phyloP scores from a whole-genome alignment of 495 filamentous ascomycete species.

The Trichoderma reesei region DNA sequence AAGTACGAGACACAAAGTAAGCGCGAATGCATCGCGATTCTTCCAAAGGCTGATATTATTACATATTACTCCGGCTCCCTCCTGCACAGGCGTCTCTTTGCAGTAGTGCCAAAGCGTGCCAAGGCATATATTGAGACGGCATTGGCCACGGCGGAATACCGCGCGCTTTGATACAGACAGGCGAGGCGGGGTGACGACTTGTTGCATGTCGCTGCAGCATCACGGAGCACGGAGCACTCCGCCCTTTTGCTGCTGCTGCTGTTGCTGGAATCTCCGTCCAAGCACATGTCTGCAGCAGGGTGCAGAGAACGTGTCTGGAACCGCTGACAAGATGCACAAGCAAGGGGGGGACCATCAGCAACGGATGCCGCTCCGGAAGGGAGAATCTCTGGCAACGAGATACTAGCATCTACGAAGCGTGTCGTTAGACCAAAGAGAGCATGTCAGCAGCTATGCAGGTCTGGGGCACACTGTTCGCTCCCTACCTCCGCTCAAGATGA shows the following conservation, averaged over 20 bases:
- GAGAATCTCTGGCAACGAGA: neutral
- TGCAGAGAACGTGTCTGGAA: too few relatives aligned
- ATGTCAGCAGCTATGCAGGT: too few relatives aligned
- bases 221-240: neutral
- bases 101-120: neutral
- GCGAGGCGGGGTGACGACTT: neutral
- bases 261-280: too few relatives aligned
- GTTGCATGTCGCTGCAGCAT: neutral
- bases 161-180: neutral
- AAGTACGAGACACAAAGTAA: neutral
- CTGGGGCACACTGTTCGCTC: too few relatives aligned
- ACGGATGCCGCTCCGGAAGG: neutral
- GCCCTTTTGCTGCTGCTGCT: neutral
- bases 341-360: too few relatives aligned
- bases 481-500: too few relatives aligned
- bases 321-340: too few relatives aligned
- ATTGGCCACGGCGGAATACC: neutral
- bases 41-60: too few relatives aligned
- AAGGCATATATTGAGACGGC: neutral
- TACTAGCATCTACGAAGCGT: too few relatives aligned
- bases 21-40: neutral
- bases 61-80: too few relatives aligned
- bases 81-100: neutral
- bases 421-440: too few relatives aligned
- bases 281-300: too few relatives aligned